phyloP scores from a whole-genome alignment of 148 eudicot species.

The Suaeda aralocaspica region DNA sequence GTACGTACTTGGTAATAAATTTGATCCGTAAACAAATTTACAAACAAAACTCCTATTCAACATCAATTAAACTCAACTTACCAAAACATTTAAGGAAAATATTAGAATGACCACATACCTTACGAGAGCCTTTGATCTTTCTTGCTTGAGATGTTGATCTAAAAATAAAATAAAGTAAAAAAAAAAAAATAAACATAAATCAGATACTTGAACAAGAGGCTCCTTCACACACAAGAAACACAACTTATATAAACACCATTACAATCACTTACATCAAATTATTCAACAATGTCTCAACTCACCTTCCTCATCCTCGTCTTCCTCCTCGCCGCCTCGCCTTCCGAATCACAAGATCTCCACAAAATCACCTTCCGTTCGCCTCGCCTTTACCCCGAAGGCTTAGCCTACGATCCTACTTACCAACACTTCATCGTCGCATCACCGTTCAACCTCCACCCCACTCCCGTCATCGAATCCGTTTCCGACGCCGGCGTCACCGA shows the following conservation, averaged over 20 bases:
- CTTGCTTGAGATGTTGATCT: background rate
- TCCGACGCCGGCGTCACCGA: conserved; percentile 69
- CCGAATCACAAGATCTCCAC: conserved; percentile 38
- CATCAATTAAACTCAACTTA: too few species aligned
- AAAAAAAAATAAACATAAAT: background rate
- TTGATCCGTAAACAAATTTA: too few species aligned
- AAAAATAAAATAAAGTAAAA: background rate
- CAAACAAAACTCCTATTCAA: too few species aligned
- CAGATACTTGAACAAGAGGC: background rate
- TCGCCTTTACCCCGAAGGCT: conserved; percentile 61
- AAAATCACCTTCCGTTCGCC: conserved; percentile 52
- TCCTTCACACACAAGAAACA: conserved; percentile 12
- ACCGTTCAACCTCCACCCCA: conserved; percentile 25
- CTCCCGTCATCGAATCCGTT: conserved; percentile 44
- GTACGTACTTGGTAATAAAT: too few species aligned
- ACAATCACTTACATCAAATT: background rate
- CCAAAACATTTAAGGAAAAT: too few species aligned
- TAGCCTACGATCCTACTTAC: conserved; percentile 54
- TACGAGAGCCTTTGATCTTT: background rate
- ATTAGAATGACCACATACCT: too few species aligned
- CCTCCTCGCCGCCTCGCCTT: conserved; percentile 3
- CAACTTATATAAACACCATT: conserved; percentile 6
- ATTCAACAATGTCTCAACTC: background rate
- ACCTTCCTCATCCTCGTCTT: background rate
- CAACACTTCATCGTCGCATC: conserved; percentile 76